Conservation (phyloP, 2,329 filamentous ascomycete species). For the Ceratocystis albifundus region DNA sequence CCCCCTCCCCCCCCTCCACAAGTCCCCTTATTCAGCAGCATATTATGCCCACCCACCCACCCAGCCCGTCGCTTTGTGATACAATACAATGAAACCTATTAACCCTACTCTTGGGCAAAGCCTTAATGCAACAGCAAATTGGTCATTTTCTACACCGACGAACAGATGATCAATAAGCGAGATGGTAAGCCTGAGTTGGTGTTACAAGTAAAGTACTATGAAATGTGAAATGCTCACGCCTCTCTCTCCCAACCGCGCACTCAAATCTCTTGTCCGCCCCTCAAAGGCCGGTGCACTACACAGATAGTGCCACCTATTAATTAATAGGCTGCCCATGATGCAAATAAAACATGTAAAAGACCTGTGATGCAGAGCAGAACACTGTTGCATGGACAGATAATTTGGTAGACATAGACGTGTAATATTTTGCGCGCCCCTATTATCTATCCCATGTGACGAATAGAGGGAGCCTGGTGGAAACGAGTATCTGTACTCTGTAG, state of each 20-base stretch:
- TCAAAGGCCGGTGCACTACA: background rate
- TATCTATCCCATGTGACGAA: background rate
- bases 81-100: background rate
- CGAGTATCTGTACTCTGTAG: background rate
- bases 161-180: background rate
- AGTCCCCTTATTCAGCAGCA: background rate
- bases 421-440: background rate
- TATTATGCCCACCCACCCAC: no score
- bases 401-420: no score
- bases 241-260: background rate
- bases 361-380: background rate
- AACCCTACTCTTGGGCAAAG: background rate
- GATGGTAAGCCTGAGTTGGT: background rate
- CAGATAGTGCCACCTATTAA: background rate
- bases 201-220: no score
- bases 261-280: background rate
- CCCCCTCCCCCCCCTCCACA: no score
- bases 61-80: background rate
- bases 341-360: background rate
- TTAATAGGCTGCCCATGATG: background rate
- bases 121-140: background rate
- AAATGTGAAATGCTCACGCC: background rate
- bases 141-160: background rate
- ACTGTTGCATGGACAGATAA: background rate
- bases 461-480: background rate